Evolutionary conservation across 352 stramenopile genomes (phyloP), one percentile per base, ranked within the genome.

Genomic region (Pseudoperonospora humuli): DNA sequence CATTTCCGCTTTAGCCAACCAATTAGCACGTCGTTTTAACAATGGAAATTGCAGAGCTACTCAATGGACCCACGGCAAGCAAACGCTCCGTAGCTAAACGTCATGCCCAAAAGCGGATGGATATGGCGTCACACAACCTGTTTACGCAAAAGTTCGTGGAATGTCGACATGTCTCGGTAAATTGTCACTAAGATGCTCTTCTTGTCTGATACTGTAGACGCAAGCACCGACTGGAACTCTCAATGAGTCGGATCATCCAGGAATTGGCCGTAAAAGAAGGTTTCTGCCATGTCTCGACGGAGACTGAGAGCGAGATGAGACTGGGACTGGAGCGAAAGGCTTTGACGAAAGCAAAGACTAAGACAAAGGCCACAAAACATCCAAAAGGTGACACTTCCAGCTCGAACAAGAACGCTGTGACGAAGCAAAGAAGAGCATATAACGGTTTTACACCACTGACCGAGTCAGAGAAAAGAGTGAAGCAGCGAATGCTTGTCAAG

Each of bases 401-500:
- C 13, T 19, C 13, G 5, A 39, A 60, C 5, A 27, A 26, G 26
- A 27, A 7, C 17, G 56, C 50, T 5, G 35, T 21, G 25, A 18
- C 26, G 3, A 56, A 37, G 18, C 32, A 54, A 4, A 48, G 54
- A 29, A 47, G 52, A 35, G 10, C 50, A 17, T 61, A 49, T 23
- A 57, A 54, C 8, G 59, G 66, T 18, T 67, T 69, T 26, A 42
- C 52, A 19, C 69, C 61, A 10, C 48, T 78, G 18, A 73, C 59
- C 0, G 62, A 82, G 29, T 70, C 56, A 17, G 65, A 84, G 45
- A 86, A 86, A 54, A 61, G 70, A 44, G 64, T 74, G 27, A 83
- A 84, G 59, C 74, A 86, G 54, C 64, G 74, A 26, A 55, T 74
- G 61, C 61, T 86, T 28, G 74, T 86, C 33, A 83, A 82, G 38